Evolutionary conservation across 78 protist species (phyloP), one percentile per base, ranked within the genome.

Genomic region (Polysphondylium violaceum): DNA sequence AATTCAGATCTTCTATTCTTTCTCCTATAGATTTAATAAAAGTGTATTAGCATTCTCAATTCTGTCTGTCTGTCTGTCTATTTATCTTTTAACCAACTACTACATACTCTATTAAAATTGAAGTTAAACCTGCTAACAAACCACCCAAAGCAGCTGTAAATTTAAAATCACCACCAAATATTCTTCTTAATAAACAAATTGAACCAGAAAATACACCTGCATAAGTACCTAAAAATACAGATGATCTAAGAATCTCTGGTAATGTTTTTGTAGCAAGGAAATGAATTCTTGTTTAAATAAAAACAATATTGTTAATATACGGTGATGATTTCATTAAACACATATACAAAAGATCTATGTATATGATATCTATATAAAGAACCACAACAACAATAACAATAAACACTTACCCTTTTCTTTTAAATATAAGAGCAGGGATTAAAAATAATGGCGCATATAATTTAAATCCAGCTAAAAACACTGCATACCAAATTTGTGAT

Each of bases 1-100:
- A 83, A 69, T n/a, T 83, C 91, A 58, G 91, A 83, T 71, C 91
- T 67, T 69, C 91, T 83, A 69, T 61, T 69, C 73, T 83, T 83
- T 69, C 76, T 83, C 69, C 85, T 75, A 75, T 1, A 51, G 29
- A 17, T 56, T 56, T 56, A 56, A 56, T n/a, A 56, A 56, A 17
- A 56, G 5, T 56, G 21, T 14, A 47, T 47, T 47, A 47, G n/a
- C n/a, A n/a, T n/a, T n/a, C n/a, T n/a, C n/a, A n/a, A n/a, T n/a
- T n/a, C n/a, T n/a, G n/a, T n/a, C n/a, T n/a, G n/a, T n/a, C n/a
- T 51, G 58, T 51, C 58, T 51, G 16, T n/a, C 12, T 23, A 60
- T 33, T 4, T 17, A 64, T 33, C 7, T 7, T 47, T 14, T 47
- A 47, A 47, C 7, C 76, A 47, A n/a, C n/a, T n/a, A n/a, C n/a